A percentile compares a stretch with the other conserved stretches of the same genome.
These are phyloP conservation scores for Paragyromitra xinjiangensis DNA, from an alignment of 495 filamentous ascomycete species.

Conservation along the genomic window DNA sequence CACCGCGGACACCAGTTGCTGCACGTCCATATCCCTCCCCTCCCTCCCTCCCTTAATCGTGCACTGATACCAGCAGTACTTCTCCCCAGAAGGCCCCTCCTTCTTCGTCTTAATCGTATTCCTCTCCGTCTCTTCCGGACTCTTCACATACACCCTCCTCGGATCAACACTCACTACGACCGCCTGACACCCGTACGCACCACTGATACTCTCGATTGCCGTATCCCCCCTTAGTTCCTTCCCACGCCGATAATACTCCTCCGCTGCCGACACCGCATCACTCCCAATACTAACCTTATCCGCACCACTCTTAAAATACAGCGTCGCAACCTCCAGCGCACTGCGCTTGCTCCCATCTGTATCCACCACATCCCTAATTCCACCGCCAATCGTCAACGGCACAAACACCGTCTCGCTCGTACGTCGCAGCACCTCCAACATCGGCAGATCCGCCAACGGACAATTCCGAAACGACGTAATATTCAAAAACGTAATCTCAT, in stretches of 20 bases:
- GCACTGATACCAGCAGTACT: slow-evolving; percentile 95
- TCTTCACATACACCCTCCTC: slow-evolving; percentile 83
- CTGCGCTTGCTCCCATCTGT: slow-evolving; percentile 85
- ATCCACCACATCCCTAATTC: slow-evolving; percentile 90
- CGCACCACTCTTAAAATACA: slow-evolving; percentile 98
- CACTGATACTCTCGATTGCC: slow-evolving; percentile 92
- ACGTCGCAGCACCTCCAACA: slow-evolving; percentile 88
- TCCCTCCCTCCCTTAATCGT: slow-evolving; percentile 95
- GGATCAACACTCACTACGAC: slow-evolving; percentile 97
- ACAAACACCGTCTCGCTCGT: slow-evolving; percentile 95
- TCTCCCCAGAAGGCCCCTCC: slow-evolving; percentile 78
- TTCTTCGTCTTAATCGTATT: slow-evolving; percentile 75
- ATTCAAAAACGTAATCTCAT: slow-evolving; percentile 96
- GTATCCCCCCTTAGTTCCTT: slow-evolving; percentile 77
- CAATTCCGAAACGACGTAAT: slow-evolving; percentile 97
- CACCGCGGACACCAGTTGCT: slow-evolving; percentile 84
- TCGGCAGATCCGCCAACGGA: slow-evolving; percentile 87
- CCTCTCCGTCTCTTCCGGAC: slow-evolving; percentile 75
- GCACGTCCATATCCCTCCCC: slow-evolving; percentile 86
- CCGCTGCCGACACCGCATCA: slow-evolving; percentile 90
- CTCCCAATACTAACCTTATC: slow-evolving; percentile 98
- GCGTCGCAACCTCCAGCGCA: slow-evolving; percentile 88
- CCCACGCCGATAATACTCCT: slow-evolving; percentile 79
- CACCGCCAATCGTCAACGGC: slow-evolving; percentile 94
- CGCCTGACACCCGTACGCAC: slow-evolving; percentile 94